Conservation (phyloP, 202 grass and related monocot species). For the Elaeis oleifera region DNA sequence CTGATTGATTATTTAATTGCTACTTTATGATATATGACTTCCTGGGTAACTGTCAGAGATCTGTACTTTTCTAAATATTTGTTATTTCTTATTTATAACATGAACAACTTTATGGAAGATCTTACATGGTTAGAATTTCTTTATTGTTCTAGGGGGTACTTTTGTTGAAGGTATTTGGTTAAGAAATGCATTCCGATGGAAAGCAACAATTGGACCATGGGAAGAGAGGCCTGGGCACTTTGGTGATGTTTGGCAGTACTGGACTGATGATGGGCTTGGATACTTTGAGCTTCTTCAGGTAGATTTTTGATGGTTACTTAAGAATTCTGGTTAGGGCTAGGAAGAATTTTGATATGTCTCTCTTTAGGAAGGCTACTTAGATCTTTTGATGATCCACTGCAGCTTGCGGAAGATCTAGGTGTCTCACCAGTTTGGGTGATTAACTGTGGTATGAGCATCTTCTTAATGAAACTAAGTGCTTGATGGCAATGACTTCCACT, state of each 20-base stretch:
- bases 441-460: slow-evolving; percentile 58
- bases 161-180: slow-evolving; percentile 81
- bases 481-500: too few relatives aligned
- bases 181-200: slow-evolving; percentile 80
- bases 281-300: slow-evolving; percentile 96
- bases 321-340: too few relatives aligned
- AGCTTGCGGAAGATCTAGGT: slow-evolving; percentile 85
- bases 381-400: slow-evolving; percentile 33
- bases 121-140: not conserved
- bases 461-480: not conserved
- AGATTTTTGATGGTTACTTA: slow-evolving; percentile 20
- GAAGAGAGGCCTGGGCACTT: slow-evolving; percentile 87
- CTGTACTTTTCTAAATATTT: too few relatives aligned
- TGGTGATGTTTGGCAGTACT: slow-evolving; percentile 83
- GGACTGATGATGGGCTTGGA: slow-evolving; percentile 88
- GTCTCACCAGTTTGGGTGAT: slow-evolving; percentile 82
- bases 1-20: too few relatives aligned
- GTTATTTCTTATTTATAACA: too few relatives aligned
- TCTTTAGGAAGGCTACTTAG: slow-evolving; percentile 1
- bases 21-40: too few relatives aligned
- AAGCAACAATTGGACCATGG: slow-evolving; percentile 75
- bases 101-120: too few relatives aligned
- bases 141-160: slow-evolving; percentile 53
- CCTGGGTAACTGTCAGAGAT: too few relatives aligned
- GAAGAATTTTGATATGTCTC: too few relatives aligned